Evolutionary conservation across 2,329 filamentous ascomycete species (phyloP), one percentile per base, ranked within the genome.

Genomic region (Escovopsis sp.): DNA sequence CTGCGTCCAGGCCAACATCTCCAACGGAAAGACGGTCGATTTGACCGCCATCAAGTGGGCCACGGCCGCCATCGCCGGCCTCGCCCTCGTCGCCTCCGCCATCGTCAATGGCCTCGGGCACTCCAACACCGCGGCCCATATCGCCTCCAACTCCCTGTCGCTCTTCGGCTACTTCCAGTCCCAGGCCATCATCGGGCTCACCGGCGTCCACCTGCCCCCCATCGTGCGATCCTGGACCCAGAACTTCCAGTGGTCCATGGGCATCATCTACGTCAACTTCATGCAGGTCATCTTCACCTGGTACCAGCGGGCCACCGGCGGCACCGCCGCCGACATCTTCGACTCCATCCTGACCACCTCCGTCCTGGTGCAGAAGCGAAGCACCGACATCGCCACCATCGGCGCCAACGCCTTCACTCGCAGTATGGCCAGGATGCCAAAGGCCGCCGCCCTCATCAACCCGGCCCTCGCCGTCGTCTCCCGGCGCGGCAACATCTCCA

Each of bases 241-340:
- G 64, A 89, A 94, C 63, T 94, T 95, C 66, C 83, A 93, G 57
- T 95, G 88, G 88, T 91, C 81, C 55, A 89, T 95, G 84, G 88
- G 88, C 52, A 87, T 95, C 53, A 94, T 95, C 53, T 75, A 75
- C 42, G 71, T 94, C 36, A 68, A 67, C 9, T 95, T 93, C 59
- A 73, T 94, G 64, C 85, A 95, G 64, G 69, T 68, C 32, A 82
- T 94, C 54, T 84, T 85, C 47, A 94, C 86, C 25, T 95, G 88
- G 88, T 95, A 94, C 58, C 88, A 94, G 63, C 82, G 88, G 47
- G 76, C 88, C 2, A 95, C 88, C 2, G 88, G 88, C 41, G 88
- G 88, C 48, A 85, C 74, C 1, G 83, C 88, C 1, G 79, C 85
- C 7, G 82, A 76, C n/a, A 69, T 93, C 30, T 74, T 94, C 35